Percentiles rank a stretch among this genome's conserved stretches.
These are phyloP conservation scores for Ceriops zippeliana DNA, from an alignment of 345 rosid genomes.

Conservation along the genomic window DNA sequence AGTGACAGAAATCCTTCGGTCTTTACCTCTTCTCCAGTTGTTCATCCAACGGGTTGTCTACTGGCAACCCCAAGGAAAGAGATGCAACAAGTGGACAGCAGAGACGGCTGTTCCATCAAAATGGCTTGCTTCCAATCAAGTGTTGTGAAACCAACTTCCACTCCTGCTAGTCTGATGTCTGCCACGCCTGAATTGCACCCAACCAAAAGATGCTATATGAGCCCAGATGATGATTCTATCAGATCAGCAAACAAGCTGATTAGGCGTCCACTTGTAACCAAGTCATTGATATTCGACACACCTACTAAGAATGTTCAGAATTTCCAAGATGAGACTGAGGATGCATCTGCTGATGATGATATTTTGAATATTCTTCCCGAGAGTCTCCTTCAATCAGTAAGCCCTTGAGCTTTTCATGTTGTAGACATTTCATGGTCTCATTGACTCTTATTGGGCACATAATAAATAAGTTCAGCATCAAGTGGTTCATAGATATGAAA, in stretches of 20 bases:
- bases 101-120: constrained; percentile 25
- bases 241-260: constrained; percentile 46
- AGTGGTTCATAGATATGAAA: no score
- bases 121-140: constrained; percentile 35
- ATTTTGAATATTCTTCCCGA: constrained; percentile 49
- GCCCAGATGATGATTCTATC: constrained; percentile 45
- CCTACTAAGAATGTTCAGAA: constrained; percentile 34
- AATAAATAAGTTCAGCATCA: neutral
- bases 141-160: constrained; percentile 56
- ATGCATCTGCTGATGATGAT: constrained; percentile 40
- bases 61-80: constrained; percentile 46
- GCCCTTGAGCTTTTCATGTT: constrained; percentile 18
- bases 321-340: constrained; percentile 22
- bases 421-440: neutral
- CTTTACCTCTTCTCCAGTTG: constrained; percentile 5
- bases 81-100: constrained; percentile 5
- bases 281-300: constrained; percentile 62
- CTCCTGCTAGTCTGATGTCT: constrained; percentile 49
- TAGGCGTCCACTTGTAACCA: constrained; percentile 52
- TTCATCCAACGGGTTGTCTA: constrained; percentile 2
- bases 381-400: constrained; percentile 61
- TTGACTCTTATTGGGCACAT: neutral
- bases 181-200: constrained; percentile 37
- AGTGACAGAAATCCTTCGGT: constrained; percentile 1
- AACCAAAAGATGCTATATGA: constrained; percentile 50